These are phyloP conservation scores for Colletotrichum orchidophilum DNA, from an alignment of 2,329 filamentous ascomycete species.

Conservation along the genomic window DNA sequence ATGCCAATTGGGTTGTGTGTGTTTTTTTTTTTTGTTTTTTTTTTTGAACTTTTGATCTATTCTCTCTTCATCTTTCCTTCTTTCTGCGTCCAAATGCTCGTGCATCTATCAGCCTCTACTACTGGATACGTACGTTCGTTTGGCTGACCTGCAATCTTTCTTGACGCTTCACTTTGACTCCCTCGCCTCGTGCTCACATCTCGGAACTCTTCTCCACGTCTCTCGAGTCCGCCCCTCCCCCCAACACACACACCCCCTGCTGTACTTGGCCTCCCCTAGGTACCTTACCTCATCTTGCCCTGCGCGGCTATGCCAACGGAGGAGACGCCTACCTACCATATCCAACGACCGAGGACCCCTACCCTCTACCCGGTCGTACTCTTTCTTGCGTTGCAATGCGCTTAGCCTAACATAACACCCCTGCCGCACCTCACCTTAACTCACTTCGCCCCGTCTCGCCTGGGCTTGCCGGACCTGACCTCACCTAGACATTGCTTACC, in stretches of 20 bases:
- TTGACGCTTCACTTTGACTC: background rate
- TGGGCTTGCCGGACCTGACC: background rate
- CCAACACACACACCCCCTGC: no score
- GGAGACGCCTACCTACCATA: background rate
- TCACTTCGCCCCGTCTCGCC: constrained; percentile 1
- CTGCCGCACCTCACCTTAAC: constrained; percentile 10
- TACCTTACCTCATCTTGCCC: background rate
- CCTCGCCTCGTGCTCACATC: background rate
- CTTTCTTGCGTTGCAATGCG: constrained; percentile 24
- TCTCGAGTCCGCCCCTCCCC: background rate
- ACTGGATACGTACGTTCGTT: background rate
- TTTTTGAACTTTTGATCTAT: no score
- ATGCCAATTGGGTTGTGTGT: background rate
- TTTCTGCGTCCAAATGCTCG: background rate
- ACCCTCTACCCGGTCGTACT: constrained; percentile 18
- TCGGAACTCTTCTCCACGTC: background rate
- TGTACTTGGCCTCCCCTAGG: background rate
- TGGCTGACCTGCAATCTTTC: background rate
- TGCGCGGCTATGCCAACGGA: background rate
- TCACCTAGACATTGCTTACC: background rate
- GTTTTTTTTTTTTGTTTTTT: background rate
- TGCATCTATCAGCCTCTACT: background rate
- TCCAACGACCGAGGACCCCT: background rate
- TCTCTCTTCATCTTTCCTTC: background rate
- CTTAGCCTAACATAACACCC: constrained; percentile 12